A percentile compares a stretch with the other conserved stretches of the same genome.
Evolutionary conservation across 345 rosid genomes (phyloP).

Genomic region (Limnanthes douglasii): DNA sequence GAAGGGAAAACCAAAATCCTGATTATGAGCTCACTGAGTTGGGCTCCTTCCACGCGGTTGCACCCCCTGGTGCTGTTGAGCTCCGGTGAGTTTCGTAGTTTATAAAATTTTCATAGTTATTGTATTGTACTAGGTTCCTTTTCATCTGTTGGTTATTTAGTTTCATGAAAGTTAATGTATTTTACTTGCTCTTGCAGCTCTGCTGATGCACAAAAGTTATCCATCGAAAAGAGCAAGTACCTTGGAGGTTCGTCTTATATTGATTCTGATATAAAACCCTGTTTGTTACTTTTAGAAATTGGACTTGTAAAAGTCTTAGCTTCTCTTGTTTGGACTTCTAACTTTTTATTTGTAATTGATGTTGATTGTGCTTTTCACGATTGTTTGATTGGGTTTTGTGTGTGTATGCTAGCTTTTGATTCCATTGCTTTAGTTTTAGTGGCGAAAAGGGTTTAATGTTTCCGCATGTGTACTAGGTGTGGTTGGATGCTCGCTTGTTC

Average conservation of each 20-base stretch:
- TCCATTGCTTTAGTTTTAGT: no score
- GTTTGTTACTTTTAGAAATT: neutral
- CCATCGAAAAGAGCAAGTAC: constrained; percentile 97
- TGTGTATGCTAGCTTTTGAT: no score
- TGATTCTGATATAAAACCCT: neutral
- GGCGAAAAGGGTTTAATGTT: no score
- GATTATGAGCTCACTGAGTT: constrained; percentile 78
- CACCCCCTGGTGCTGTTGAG: constrained; percentile 86
- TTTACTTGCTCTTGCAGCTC: constrained; percentile 16
- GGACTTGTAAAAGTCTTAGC: neutral
- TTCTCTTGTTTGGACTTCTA: neutral
- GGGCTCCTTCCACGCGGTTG: constrained; percentile 90
- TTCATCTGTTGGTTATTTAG: neutral
- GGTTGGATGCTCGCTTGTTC: no score
- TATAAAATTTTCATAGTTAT: neutral
- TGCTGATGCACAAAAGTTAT: constrained; percentile 71
- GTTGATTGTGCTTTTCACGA: neutral
- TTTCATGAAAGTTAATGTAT: neutral
- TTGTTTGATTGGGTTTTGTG: neutral
- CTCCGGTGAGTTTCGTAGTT: constrained; percentile 26
- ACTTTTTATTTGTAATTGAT: neutral
- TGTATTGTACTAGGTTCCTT: neutral
- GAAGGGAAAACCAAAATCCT: constrained; percentile 94
- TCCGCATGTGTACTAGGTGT: no score
- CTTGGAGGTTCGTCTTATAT: constrained; percentile 68